Evolutionary conservation across 139 green algal genomes (phyloP).

Genomic region (Chlamydomonas sphaeroides): DNA sequence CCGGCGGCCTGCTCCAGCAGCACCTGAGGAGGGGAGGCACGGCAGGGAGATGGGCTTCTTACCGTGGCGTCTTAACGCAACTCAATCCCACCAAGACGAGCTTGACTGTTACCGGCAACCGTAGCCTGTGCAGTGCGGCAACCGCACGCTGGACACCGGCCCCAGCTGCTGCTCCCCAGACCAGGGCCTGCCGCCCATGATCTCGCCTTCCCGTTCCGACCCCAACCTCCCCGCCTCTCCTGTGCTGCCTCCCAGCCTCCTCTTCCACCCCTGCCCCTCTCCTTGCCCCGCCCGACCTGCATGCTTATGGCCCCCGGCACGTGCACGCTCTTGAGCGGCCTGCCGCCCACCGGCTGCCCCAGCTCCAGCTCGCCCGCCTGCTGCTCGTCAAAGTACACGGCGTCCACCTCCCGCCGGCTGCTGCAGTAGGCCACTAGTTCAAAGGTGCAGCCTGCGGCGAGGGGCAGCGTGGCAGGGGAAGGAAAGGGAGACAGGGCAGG

Average conservation of each 20-base stretch:
- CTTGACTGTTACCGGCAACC: no score
- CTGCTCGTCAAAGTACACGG: constrained; percentile 45
- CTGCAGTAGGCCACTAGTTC: constrained; percentile 56
- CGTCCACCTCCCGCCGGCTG: constrained; percentile 43
- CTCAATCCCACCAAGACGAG: no score
- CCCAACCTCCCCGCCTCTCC: no score
- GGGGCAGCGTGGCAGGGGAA: constrained; percentile 43
- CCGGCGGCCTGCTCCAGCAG: constrained; percentile 39
- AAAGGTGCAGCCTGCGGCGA: constrained; percentile 66
- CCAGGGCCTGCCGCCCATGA: no score
- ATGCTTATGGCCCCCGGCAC: constrained; percentile 39
- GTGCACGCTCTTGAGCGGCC: constrained; percentile 43
- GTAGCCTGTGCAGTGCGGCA: no score
- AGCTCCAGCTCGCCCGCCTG: constrained; percentile 23
- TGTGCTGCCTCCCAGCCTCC: no score
- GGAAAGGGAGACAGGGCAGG: neutral
- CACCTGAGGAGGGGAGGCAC: constrained; percentile 44
- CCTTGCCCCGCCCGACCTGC: constrained; percentile 7
- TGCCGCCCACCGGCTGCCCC: constrained; percentile 32
- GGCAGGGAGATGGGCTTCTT: no score
- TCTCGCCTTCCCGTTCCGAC: no score
- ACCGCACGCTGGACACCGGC: no score
- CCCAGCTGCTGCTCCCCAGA: no score
- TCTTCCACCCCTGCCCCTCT: neutral
- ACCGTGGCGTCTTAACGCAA: no score